These are phyloP conservation scores for Sextonia rubra DNA, from an alignment of 164 flowering plant genomes.

Conservation along the genomic window DNA sequence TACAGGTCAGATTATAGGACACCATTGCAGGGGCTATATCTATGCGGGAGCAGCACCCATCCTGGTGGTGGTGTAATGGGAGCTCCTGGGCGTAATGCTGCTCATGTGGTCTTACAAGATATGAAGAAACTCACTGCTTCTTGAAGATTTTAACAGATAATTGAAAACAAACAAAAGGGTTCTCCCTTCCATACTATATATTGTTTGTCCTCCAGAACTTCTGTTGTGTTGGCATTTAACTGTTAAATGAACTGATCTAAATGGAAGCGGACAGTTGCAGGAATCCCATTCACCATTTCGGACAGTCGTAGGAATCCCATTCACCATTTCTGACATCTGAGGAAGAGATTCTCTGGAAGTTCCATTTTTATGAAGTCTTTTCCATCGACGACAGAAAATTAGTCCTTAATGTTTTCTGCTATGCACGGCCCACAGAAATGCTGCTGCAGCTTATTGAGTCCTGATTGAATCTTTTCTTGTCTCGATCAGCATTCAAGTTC, in stretches of 20 bases:
- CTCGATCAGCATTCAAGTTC: background rate
- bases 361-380: background rate
- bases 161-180: background rate
- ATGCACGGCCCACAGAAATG: background rate
- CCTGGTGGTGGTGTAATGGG: slow-evolving; percentile 99
- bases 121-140: slow-evolving; percentile 21
- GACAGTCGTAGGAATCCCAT: background rate
- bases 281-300: background rate
- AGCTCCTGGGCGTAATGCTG: slow-evolving; percentile 92
- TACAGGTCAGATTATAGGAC: slow-evolving; percentile 82
- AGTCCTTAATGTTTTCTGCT: background rate
- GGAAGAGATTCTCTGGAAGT: background rate
- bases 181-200: background rate
- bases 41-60: slow-evolving; percentile 93
- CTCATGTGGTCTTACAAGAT: slow-evolving; percentile 73
- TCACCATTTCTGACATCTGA: background rate
- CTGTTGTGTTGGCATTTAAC: background rate
- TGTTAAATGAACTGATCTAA: background rate
- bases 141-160: background rate
- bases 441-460: background rate
- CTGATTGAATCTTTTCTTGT: background rate
- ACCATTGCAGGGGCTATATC: slow-evolving; percentile 66
- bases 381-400: background rate
- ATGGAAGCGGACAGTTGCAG: background rate
- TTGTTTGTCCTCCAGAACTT: background rate